These are phyloP conservation scores for Penicillium malachiteum DNA, from an alignment of 495 filamentous ascomycete genomes.

Conservation along the genomic window DNA sequence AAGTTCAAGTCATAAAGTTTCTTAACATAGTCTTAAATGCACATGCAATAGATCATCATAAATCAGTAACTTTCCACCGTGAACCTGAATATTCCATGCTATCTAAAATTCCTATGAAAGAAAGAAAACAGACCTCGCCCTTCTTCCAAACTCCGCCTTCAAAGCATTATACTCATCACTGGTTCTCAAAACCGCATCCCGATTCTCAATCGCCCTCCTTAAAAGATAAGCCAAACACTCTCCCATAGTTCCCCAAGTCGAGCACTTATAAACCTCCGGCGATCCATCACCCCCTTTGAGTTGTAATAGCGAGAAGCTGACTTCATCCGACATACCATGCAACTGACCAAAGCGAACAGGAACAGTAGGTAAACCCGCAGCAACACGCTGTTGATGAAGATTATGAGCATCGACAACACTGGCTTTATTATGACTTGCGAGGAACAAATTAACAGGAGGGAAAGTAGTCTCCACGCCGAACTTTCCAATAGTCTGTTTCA, in stretches of 20 bases:
- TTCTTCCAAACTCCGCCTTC: constrained; percentile 61
- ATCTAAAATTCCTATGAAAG: neutral
- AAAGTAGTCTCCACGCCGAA: constrained; percentile 46
- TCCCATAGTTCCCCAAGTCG: constrained; percentile 79
- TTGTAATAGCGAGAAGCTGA: constrained; percentile 71
- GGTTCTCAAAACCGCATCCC: constrained; percentile 77
- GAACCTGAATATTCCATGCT: neutral
- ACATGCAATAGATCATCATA: too few relatives aligned
- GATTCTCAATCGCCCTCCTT: constrained; percentile 84
- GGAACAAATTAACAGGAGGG: constrained; percentile 38
- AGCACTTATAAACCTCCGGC: constrained; percentile 74
- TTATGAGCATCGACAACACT: constrained; percentile 33
- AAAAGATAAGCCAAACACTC: constrained; percentile 89
- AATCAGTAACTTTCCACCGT: too few relatives aligned
- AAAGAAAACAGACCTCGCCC: constrained; percentile 34
- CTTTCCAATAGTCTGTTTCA: constrained; percentile 34
- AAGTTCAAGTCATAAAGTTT: too few relatives aligned
- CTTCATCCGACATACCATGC: constrained; percentile 91
- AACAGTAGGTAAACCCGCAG: constrained; percentile 31
- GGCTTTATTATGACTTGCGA: constrained; percentile 44
- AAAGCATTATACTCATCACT: constrained; percentile 67
- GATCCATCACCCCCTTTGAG: constrained; percentile 38
- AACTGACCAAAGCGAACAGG: constrained; percentile 59
- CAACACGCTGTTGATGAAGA: constrained; percentile 31
- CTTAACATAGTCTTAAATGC: too few relatives aligned